Base-by-base conservation (phyloP, 2,329 filamentous ascomycete species). In the Aspergillus fructus region DNA sequence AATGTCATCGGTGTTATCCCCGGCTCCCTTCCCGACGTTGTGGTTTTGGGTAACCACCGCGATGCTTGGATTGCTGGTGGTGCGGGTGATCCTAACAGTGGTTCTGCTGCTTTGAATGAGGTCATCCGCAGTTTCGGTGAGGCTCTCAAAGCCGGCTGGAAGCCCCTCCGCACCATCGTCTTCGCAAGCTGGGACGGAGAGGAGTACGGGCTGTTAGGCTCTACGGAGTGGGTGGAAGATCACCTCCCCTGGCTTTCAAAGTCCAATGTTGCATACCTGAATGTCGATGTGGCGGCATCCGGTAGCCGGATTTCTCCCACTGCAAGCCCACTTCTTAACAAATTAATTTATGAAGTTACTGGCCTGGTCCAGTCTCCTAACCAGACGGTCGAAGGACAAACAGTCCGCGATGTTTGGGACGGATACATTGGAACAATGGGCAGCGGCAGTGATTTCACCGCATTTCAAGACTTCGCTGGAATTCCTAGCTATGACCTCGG, bases 1-100 rank as follows among this genome's bases (percentile, higher is more conserved):
- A 89, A 99, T 69, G 90, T 94, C 2, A 93, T 97, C 62, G 93
- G 93, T 45, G 81, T 94, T 46, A 90, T 99, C 71, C 96, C 96
- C 66, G 94, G 93, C 9, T 89, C 89, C 0, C 85, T 94, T 37
- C 80, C 86, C 0, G 87, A 96, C 66, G 91, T 96, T 1, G 81
- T 99, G 46, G 83, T 99, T 3, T 78, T 97, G 33, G 92, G 93
- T n/a, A 96, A 96, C 68, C 93, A 96, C 69, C 86, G 92, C 34
- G 92, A 96, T 74, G 90, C 93, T 0, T 96, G 91, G 91, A 88
- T 93, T 66, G 87, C 88, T 19, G 91, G 91, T n/a, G 90, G 91
- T 23, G 89, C 90, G 15, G 89, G 82, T 12, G 91, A 96, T 65
- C 91, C 91, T 1, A 93, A 93, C 78, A 90, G 88, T 61, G 91